Evolutionary conservation across 306 rosid species (phyloP).

Genomic region (Corylus americana): DNA sequence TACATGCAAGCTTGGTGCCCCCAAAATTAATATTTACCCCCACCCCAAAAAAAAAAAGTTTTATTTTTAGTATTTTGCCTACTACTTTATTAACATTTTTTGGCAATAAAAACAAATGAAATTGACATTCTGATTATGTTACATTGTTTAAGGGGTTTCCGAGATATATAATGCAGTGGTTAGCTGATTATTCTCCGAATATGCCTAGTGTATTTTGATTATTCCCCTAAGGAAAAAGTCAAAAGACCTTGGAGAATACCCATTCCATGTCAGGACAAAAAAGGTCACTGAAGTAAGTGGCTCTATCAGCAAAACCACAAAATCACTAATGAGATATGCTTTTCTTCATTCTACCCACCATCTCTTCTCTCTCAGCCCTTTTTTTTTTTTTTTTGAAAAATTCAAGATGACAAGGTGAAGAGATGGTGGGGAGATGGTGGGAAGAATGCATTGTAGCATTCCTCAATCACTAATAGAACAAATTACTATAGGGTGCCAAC

Average conservation of each 20-base stretch:
- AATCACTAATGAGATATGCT: background rate
- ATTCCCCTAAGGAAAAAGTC: background rate
- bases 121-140: background rate
- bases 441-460: too few relatives aligned
- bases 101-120: background rate
- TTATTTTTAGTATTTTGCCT: background rate
- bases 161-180: background rate
- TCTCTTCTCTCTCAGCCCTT: too few relatives aligned
- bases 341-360: too few relatives aligned
- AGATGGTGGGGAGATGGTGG: too few relatives aligned
- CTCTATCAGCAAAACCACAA: background rate
- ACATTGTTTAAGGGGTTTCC: background rate
- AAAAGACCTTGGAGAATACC: slow-evolving; percentile 7
- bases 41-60: too few relatives aligned
- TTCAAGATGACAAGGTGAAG: too few relatives aligned
- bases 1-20: too few relatives aligned
- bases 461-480: background rate
- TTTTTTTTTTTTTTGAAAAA: too few relatives aligned
- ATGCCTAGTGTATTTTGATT: background rate
- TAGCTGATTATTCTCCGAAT: background rate
- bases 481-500: background rate
- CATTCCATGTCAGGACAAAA: slow-evolving; percentile 1
- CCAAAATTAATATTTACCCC: too few relatives aligned
- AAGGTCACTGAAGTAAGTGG: background rate
- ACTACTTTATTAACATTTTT: background rate